Percentiles rank a stretch among this genome's conserved stretches.
phyloP scores from a whole-genome alignment of 306 rosid species.

The barrel medic (Medicago truncatula) region DNA sequence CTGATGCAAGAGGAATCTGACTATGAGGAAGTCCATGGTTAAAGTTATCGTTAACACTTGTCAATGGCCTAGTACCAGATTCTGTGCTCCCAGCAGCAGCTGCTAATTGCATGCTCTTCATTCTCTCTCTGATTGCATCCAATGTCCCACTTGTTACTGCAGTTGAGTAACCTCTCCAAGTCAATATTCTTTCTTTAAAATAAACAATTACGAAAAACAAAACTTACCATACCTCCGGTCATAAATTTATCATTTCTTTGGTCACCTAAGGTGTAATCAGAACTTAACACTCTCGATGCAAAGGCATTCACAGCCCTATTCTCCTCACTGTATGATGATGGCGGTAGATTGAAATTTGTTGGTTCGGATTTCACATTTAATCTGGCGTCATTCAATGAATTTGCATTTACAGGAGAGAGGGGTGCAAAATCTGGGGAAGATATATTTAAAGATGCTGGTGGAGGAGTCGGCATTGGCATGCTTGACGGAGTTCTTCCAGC shows the following conservation, averaged over 20 bases:
- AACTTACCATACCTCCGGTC: conserved; percentile 67
- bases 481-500: conserved; percentile 98
- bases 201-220: conserved; percentile 8
- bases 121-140: conserved; percentile 94
- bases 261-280: conserved; percentile 68
- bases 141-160: conserved; percentile 93
- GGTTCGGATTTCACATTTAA: conserved; percentile 77
- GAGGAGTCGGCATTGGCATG: conserved; percentile 94
- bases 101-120: conserved; percentile 95
- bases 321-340: conserved; percentile 87
- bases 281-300: conserved; percentile 66
- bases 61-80: conserved; percentile 63
- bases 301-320: conserved; percentile 58
- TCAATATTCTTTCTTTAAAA: conserved; percentile 16
- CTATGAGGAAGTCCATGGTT: conserved; percentile 59
- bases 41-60: conserved; percentile 63
- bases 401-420: conserved; percentile 85
- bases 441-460: conserved; percentile 72
- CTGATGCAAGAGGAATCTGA: conserved; percentile 67
- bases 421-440: conserved; percentile 93
- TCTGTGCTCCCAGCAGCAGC: conserved; percentile 77
- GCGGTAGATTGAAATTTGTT: conserved; percentile 76
- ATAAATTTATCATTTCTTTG: conserved; percentile 85
- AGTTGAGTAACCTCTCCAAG: conserved; percentile 26
- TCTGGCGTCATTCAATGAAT: conserved; percentile 74